phyloP scores from a whole-genome alignment of 2,329 filamentous ascomycete species.

The Cadophora sp. region DNA sequence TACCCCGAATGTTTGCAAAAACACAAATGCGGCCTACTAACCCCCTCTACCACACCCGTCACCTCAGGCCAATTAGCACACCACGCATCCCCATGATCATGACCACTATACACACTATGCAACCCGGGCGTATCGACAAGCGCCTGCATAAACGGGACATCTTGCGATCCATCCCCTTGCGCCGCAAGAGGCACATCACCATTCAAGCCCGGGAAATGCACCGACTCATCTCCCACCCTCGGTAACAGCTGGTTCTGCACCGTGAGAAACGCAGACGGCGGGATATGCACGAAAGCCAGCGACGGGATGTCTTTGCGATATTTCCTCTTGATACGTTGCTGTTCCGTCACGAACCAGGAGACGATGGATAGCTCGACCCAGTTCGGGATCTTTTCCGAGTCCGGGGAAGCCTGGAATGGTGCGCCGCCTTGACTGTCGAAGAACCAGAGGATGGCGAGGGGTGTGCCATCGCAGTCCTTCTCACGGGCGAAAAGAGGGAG shows the following conservation, averaged over 20 bases:
- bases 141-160: slow-evolving; percentile 68
- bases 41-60: slow-evolving; percentile 52
- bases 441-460: slow-evolving; percentile 69
- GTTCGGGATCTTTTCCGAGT: slow-evolving; percentile 45
- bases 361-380: slow-evolving; percentile 54
- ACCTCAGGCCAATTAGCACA: slow-evolving; percentile 56
- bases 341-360: slow-evolving; percentile 52
- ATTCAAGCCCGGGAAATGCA: slow-evolving; percentile 55
- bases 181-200: slow-evolving; percentile 49
- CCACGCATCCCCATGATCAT: slow-evolving; percentile 71
- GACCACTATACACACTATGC: slow-evolving; percentile 66
- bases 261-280: slow-evolving; percentile 50
- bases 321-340: slow-evolving; percentile 39
- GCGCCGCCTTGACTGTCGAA: slow-evolving; percentile 71
- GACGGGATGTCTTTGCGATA: slow-evolving; percentile 53
- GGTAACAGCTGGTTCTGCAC: slow-evolving; percentile 47
- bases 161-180: slow-evolving; percentile 49
- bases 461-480: slow-evolving; percentile 44
- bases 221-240: slow-evolving; percentile 37
- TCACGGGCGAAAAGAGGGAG: slow-evolving; percentile 53
- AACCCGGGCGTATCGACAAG: slow-evolving; percentile 61
- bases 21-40: slow-evolving; percentile 59
- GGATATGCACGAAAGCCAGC: slow-evolving; percentile 63
- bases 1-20: slow-evolving; percentile 73
- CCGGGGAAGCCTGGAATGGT: slow-evolving; percentile 49